A percentile compares a stretch with the other conserved stretches of the same genome.
Conservation (phyloP, 139 green algal species). For the Chlamydomonas incerta region DNA sequence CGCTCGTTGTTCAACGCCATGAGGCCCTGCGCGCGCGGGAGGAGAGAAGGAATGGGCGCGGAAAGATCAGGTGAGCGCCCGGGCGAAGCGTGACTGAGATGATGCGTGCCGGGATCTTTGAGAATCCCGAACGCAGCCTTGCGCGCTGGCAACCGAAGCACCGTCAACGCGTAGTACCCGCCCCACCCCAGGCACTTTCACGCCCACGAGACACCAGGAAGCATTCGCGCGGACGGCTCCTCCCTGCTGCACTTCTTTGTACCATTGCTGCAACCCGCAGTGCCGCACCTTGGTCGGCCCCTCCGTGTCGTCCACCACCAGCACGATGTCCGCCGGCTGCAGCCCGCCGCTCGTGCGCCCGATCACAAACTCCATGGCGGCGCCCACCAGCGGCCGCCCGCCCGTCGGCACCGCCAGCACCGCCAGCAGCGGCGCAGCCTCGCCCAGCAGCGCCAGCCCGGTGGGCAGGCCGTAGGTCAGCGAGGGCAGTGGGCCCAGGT, state of each 20-base stretch:
- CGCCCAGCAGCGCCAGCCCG: constrained; percentile 29
- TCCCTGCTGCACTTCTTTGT: too few relatives aligned
- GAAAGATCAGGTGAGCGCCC: too few relatives aligned
- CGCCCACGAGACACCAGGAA: too few relatives aligned
- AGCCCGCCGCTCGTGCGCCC: constrained; percentile 18
- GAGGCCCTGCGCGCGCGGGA: background rate
- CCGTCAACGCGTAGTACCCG: too few relatives aligned
- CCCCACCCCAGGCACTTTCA: too few relatives aligned
- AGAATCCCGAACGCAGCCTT: too few relatives aligned
- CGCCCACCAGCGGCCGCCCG: background rate
- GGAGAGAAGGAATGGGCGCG: too few relatives aligned
- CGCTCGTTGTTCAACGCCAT: constrained; percentile 37
- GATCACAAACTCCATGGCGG: constrained; percentile 36
- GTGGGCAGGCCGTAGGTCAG: constrained; percentile 42
- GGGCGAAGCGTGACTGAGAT: too few relatives aligned
- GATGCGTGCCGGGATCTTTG: too few relatives aligned
- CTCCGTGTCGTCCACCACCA: constrained; percentile 42
- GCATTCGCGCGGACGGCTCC: too few relatives aligned
- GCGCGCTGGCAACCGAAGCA: too few relatives aligned
- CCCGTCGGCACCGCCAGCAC: constrained; percentile 15
- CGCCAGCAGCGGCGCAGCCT: constrained; percentile 36
- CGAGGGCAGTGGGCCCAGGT: constrained; percentile 51
- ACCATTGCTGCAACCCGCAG: too few relatives aligned
- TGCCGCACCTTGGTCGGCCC: background rate
- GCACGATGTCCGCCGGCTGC: constrained; percentile 29